Conservation (phyloP, 1,139 yeast species). For the Komagataea norvegica region DNA sequence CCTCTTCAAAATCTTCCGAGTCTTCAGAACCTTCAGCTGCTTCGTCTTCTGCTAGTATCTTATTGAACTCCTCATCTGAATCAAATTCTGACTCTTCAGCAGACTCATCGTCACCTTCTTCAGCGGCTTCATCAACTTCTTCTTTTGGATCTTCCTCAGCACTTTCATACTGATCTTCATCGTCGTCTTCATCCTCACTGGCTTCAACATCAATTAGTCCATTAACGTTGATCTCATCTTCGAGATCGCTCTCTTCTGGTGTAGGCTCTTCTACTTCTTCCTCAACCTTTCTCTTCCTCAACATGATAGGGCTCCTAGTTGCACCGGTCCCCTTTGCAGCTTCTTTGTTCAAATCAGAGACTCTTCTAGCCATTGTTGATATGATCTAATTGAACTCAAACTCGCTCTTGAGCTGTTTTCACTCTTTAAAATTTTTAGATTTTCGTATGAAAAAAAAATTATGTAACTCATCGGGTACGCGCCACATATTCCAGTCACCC, state of each 20-base stretch:
- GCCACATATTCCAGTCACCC: background rate
- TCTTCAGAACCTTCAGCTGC: slow-evolving; percentile 31
- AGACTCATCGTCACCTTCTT: slow-evolving; percentile 38
- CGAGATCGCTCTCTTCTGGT: slow-evolving; percentile 21
- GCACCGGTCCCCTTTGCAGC: background rate
- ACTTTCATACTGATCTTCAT: slow-evolving; percentile 5
- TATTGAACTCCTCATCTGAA: slow-evolving; percentile 60
- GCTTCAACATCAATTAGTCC: slow-evolving; percentile 33
- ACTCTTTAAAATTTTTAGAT: background rate
- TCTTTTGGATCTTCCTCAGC: slow-evolving; percentile 11
- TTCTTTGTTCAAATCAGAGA: background rate
- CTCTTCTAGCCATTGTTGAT: slow-evolving; percentile 2
- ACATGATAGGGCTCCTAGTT: background rate
- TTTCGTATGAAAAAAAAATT: background rate
- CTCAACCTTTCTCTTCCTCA: slow-evolving; percentile 31
- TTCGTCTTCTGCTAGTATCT: slow-evolving; percentile 46
- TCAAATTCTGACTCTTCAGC: slow-evolving; percentile 38
- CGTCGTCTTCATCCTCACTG: slow-evolving; percentile 21
- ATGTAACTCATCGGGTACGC: slow-evolving; percentile 1
- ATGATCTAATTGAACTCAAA: background rate
- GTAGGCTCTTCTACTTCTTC: slow-evolving; percentile 27
- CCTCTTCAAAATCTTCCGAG: slow-evolving; percentile 41
- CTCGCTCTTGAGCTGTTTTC: background rate
- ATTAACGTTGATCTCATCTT: slow-evolving; percentile 35
- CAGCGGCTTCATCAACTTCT: slow-evolving; percentile 49